Base-by-base conservation (phyloP, 108 stramenopile genomes). In the Pseudonitzschia pungens region DNA sequence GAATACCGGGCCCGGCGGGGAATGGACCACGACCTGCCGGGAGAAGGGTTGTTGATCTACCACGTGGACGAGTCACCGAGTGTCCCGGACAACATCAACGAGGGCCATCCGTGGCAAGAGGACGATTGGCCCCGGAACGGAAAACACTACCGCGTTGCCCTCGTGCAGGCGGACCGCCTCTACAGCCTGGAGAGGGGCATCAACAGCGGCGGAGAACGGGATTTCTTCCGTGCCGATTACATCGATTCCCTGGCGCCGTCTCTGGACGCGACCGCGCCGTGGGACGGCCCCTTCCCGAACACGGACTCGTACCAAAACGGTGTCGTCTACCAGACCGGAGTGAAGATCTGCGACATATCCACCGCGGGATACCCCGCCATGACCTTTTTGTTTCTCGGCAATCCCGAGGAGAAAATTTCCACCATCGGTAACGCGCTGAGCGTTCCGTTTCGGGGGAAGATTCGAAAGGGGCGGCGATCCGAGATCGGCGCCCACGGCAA, bases 111-210 rank as follows among this genome's bases (percentile, higher is more conserved):
- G 29, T 28, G 73, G 71, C 44, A 65, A 31, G 72, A 82, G 50
- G 64, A 62, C n/a, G 73, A 41, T 15, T 92, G 88, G 87, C 91
- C 91, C 26, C 32, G 57, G 44, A 84, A 88, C 33, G 66, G 66
- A 10, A 65, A 0, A 5, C 91, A 92, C 70, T 92, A 92, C 65
- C 62, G 72, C 51, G 87, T 92, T 5, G 84, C 86, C 12, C 27
- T 92, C 8, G 60, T 89, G 24, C 74, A 84, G 60, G 88, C 91
- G 0, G 88, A 92, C 71, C 88, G 88, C 9, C 55, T 74, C 0
- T 92, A 84, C 65, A 83, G 89, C 60, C 70, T 92, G 50, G 91
- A 92, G 77, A 59, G 57, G 36, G 78, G 65, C 12, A 31, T 52
- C 42, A 74, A 79, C 44, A 33, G 32, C 22, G 78, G 73, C 0